phyloP scores from a whole-genome alignment of 768 basidiomycete genomes.

The Crucibulum laeve region DNA sequence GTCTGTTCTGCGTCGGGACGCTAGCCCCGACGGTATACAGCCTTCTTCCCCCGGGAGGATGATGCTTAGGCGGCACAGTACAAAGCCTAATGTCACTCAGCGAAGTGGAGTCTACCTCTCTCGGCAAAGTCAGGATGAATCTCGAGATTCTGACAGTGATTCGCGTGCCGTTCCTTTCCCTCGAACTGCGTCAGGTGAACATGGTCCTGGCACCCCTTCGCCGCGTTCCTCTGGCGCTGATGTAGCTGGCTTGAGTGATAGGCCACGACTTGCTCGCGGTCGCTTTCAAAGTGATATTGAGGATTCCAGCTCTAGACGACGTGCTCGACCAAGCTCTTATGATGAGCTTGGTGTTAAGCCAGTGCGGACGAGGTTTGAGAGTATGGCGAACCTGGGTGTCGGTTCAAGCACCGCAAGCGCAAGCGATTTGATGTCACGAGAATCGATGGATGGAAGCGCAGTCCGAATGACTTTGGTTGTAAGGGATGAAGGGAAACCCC shows the following conservation, averaged over 20 bases:
- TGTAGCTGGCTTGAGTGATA: slow-evolving; percentile 24
- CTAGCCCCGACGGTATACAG: slow-evolving; percentile 51
- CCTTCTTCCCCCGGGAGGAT: slow-evolving; percentile 34
- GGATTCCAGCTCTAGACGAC: slow-evolving; percentile 44
- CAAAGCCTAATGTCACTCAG: slow-evolving; percentile 35
- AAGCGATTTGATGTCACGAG: slow-evolving; percentile 61
- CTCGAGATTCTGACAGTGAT: slow-evolving; percentile 29
- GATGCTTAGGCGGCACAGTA: slow-evolving; percentile 54
- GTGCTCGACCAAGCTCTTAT: slow-evolving; percentile 60
- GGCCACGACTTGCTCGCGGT: slow-evolving; percentile 45
- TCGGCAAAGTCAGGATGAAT: slow-evolving; percentile 25
- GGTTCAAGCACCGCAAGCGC: slow-evolving; percentile 49
- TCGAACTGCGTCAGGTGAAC: slow-evolving; percentile 50
- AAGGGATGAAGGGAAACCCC: slow-evolving; percentile 74
- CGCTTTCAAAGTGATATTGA: slow-evolving; percentile 77
- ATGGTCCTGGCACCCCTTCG: slow-evolving; percentile 24
- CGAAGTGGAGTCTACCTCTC: slow-evolving; percentile 46
- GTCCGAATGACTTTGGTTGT: slow-evolving; percentile 70
- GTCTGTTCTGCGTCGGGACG: slow-evolving; percentile 41
- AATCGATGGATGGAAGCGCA: slow-evolving; percentile 61
- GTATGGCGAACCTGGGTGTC: slow-evolving; percentile 61
- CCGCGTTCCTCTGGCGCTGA: slow-evolving; percentile 34
- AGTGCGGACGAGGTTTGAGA: slow-evolving; percentile 64
- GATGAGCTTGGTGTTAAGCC: slow-evolving; percentile 60
- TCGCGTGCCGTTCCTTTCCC: slow-evolving; percentile 66